Base-by-base conservation (phyloP, 1,139 yeast species). In the Kluyveromyces sp. region DNA sequence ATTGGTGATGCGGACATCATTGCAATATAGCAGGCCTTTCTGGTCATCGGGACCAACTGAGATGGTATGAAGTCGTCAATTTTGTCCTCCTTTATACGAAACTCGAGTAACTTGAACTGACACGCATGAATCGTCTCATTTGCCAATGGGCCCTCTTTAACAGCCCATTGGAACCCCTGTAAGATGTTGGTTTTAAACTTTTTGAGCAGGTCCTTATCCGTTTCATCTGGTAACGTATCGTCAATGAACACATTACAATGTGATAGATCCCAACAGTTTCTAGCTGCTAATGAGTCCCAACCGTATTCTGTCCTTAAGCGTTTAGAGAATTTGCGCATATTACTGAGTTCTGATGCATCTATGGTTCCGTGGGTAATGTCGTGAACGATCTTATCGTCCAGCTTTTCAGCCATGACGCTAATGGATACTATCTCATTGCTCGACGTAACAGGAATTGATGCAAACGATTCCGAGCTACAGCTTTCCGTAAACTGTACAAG, bases 21-120 rank as follows among this genome's bases (percentile, higher is more conserved):
- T 0, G 95, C 89, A 0, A 92, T 73, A 57, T 84, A 83, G 52
- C 96, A 86, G 0, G 96, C 96, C 40, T 83, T 77, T 53, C 95
- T 72, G 1, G 83, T 73, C 69, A 89, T 75, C 13, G 96, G 94
- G 40, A 88, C 83, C 9, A 92, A 70, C 57, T 87, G 95, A 1
- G 88, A 86, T 33, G 80, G 41, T 8, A 35, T 26, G 19, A 35
- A n/a, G 7, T 22, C 64, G 39, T 73, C 73, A 2, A 71, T 53
- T 3, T 69, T 64, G 17, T 74, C 74, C 0, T 69, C 67, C 7
- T 82, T 71, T 2, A 83, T 57, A 0, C 68, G 67, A 0, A 78
- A 76, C 49, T 81, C 88, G 40, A 87, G 70, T 32, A 94, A 73
- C 46, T 78, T 78, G 64, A 92, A 87, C 51, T 77, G 79, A 3